A percentile compares a stretch with the other conserved stretches of the same genome.
phyloP scores from a whole-genome alignment of 495 filamentous ascomycete species.

The Trichoderma orchidacearum region DNA sequence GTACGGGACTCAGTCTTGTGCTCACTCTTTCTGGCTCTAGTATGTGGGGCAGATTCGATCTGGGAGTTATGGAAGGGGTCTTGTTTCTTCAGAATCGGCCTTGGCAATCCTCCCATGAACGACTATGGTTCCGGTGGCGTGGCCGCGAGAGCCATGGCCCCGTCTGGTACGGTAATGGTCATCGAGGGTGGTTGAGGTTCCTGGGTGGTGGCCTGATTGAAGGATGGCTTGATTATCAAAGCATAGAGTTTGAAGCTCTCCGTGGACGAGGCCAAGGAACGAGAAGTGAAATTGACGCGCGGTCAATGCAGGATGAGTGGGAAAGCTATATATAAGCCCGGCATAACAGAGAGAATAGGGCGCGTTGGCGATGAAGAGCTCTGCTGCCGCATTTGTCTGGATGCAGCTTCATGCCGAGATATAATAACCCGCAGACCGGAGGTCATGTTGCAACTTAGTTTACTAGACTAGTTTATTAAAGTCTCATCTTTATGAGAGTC shows the following conservation, averaged over 20 bases:
- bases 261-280: slow-evolving; percentile 11
- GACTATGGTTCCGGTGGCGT: slow-evolving; percentile 15
- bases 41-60: slow-evolving; percentile 20
- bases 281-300: slow-evolving; percentile 17
- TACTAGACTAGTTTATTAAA: no score
- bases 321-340: neutral
- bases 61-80: slow-evolving; percentile 15
- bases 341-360: neutral
- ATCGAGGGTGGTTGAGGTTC: slow-evolving; percentile 14
- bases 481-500: no score
- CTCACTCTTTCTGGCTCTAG: slow-evolving; percentile 17
- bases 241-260: slow-evolving; percentile 9
- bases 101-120: slow-evolving; percentile 10
- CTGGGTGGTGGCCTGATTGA: slow-evolving; percentile 15
- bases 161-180: slow-evolving; percentile 4
- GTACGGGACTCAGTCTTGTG: slow-evolving; percentile 8
- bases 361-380: neutral
- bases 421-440: no score
- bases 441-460: no score
- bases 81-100: slow-evolving; percentile 15
- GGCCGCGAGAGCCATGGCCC: slow-evolving; percentile 11
- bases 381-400: neutral
- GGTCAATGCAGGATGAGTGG: slow-evolving; percentile 13
- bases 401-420: no score
- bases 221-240: slow-evolving; percentile 10